phyloP scores from a whole-genome alignment of 805 yeast genomes.

The Yarrowia sp. region DNA sequence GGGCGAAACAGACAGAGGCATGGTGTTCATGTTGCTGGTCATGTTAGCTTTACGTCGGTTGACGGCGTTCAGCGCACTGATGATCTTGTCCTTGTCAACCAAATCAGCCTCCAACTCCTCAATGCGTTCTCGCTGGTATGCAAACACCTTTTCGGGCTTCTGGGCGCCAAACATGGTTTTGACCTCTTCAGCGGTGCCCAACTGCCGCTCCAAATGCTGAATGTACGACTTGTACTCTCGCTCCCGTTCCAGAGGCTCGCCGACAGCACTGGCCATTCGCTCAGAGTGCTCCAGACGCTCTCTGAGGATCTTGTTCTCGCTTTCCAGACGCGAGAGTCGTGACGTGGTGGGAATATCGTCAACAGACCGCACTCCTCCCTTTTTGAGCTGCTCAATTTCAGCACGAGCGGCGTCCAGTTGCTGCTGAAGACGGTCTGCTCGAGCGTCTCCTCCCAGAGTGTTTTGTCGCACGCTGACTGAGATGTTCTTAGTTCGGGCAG shows the following conservation, averaged over 20 bases:
- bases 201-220: constrained; percentile 55
- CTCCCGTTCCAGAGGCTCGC: constrained; percentile 27
- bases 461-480: constrained; percentile 59
- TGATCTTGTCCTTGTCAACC: constrained; percentile 74
- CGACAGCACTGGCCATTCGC: constrained; percentile 39
- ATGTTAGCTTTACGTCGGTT: constrained; percentile 52
- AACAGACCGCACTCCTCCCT: neutral
- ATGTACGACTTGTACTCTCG: constrained; percentile 52
- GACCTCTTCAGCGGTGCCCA: constrained; percentile 38
- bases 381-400: constrained; percentile 45
- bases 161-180: constrained; percentile 30
- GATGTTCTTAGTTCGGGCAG: constrained; percentile 88
- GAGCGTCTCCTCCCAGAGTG: constrained; percentile 43
- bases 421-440: constrained; percentile 54
- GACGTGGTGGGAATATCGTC: constrained; percentile 32
- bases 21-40: constrained; percentile 25
- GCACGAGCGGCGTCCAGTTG: constrained; percentile 61
- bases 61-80: constrained; percentile 67
- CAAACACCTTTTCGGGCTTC: constrained; percentile 40
- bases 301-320: constrained; percentile 63
- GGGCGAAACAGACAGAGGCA: constrained; percentile 23
- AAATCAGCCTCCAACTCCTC: constrained; percentile 58
- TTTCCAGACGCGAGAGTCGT: constrained; percentile 47
- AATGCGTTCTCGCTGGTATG: constrained; percentile 68
- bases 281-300: constrained; percentile 70